Evolutionary conservation across 1,139 yeast species (phyloP), one percentile per base, ranked within the genome.

Genomic region (Nakaseomyces glabratus): DNA sequence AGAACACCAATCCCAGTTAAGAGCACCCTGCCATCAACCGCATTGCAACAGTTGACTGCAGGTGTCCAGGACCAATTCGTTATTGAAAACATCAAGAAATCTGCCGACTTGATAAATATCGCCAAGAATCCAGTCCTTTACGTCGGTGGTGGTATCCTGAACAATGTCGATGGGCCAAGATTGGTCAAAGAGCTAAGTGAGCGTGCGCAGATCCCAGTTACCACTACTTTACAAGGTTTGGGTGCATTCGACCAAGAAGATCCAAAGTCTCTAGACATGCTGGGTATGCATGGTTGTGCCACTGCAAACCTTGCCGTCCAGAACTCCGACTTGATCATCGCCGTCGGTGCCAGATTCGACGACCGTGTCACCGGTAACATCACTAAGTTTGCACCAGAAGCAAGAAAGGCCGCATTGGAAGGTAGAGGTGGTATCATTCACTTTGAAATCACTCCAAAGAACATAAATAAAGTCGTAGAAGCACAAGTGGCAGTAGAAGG

Each of bases 401-500:
- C 97, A 36, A 81, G 76, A 54, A 68, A 73, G 42, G 98, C 98
- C 26, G 95, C 95, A 36, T 62, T 68, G 41, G 90, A 86, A 62
- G 73, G 74, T 37, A 77, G 90, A 55, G 98, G 98, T 59, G 98
- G 98, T 65, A 88, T 90, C 48, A 68, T 90, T 47, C 98, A 90
- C 63, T 90, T 90, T 56, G 98, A 90, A 65, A 84, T 90, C 51
- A 73, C 88, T 40, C 95, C 97, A 50, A 90, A 90, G 66, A 90
- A 90, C 68, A 90, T 90, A 59, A 90, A 88, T 68, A 90, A 90
- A 69, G 96, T 90, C 48, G 95, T 90, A 34, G 93, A 90, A 61
- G 95, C 96, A 38, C 86, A 94, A 39, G 95, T 85, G 58, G 96
- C 97, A 35, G 71, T 90, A 42, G 97, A 90, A 66, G 98, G 98